Evolutionary conservation across 306 rosid species (phyloP), one percentile per base, ranked within the genome.

Genomic region (Psophocarpus tetragonolobus): DNA sequence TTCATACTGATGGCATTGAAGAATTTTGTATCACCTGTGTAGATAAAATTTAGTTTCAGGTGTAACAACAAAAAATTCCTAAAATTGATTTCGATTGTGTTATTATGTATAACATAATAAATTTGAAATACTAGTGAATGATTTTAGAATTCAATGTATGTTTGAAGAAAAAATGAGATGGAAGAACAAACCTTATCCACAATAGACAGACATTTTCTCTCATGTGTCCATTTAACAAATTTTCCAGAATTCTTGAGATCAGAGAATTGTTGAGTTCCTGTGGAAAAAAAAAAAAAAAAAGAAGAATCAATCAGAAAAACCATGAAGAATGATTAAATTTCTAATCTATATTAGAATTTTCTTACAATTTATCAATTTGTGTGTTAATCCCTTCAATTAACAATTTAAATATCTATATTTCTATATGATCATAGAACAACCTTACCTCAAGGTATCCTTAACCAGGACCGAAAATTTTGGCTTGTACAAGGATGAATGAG

Each of bases 381-480:
- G 54, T 41, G 6, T 57, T 23, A 20, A 64, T 62, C 64, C 29
- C 33, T 5, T 53, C 26, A 36, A 8, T 38, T 56, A 24, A 27
- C 38, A 30, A 74, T 4, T 41, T 30, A 3, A 51, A 77, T 23
- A 64, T 51, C 35, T 13, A 4, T 45, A 15, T 35, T 11, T 68
- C 30, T 15, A 81, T 15, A 81, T 47, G 42, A 81, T 64, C 82
- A 70, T 30, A 63, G 82, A 64, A 66, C 42, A 56, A 79, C 26
- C 30, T 75, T 78, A 82, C 88, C 86, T 74, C 27, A 36, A 35
- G 27, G 54, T 11, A 42, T 61, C 62, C 53, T 61, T 63, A 38
- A 6, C 64, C 62, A 69, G 12, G 71, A 74, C 57, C 69, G 68
- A 78, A 42, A 57, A 36, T 51, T 26, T 32, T 66, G 80, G 29